A percentile compares a stretch with the other conserved stretches of the same genome.
These are phyloP conservation scores for Tylopilus orsonianus DNA, from an alignment of 1,284 basidiomycete species.

Conservation along the genomic window DNA sequence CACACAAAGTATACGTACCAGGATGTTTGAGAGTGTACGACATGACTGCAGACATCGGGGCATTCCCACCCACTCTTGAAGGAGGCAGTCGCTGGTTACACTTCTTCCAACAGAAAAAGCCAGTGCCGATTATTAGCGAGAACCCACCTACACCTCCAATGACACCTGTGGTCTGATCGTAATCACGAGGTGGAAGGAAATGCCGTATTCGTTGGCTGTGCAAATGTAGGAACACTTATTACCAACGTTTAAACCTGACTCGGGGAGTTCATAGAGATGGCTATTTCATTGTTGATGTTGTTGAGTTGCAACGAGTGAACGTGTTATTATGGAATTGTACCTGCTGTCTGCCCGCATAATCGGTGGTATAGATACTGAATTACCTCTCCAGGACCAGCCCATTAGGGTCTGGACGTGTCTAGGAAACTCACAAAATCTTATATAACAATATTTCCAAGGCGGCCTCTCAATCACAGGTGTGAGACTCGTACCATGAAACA, in stretches of 20 bases:
- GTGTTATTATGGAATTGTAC: constrained; percentile 25
- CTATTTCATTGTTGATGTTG: constrained; percentile 1
- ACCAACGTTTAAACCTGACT: not conserved
- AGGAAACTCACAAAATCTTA: constrained; percentile 18
- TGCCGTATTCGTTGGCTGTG: not conserved
- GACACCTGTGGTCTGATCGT: not conserved
- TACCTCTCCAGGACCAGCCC: not conserved
- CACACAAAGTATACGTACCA: no score
- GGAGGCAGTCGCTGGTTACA: no score
- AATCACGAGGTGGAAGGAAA: not conserved
- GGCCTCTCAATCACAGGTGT: not conserved
- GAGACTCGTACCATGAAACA: constrained; percentile 19
- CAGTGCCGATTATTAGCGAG: no score
- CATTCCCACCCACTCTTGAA: no score
- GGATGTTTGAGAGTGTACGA: no score
- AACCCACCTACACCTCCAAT: no score
- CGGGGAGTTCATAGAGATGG: not conserved
- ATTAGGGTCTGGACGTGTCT: not conserved
- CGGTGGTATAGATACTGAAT: constrained; percentile 23
- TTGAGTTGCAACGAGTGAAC: constrained; percentile 28
- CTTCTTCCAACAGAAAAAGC: no score
- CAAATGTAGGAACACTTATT: not conserved
- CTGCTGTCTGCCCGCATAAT: constrained; percentile 20
- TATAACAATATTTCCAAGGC: not conserved
- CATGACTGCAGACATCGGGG: no score